Percentiles rank a stretch among this genome's conserved stretches.
Evolutionary conservation across 2,329 filamentous ascomycete species (phyloP).

Genomic region (Tolypocladium pustulatum): DNA sequence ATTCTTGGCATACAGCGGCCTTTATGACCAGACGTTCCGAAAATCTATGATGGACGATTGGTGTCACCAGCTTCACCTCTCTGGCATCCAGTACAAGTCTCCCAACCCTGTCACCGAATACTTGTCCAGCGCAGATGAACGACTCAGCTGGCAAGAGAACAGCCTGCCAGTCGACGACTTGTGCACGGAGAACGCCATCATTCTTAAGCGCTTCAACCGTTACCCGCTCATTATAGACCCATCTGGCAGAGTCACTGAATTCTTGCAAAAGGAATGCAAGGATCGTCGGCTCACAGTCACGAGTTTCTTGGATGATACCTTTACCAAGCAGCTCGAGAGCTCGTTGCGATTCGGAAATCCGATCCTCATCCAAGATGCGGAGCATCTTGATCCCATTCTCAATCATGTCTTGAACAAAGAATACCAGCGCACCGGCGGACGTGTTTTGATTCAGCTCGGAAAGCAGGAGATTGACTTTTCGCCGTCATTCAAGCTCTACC

Average conservation of each 20-base stretch:
- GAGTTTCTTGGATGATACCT: slow-evolving; percentile 95
- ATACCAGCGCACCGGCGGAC: slow-evolving; percentile 95
- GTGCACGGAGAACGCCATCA: slow-evolving; percentile 96
- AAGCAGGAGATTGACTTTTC: slow-evolving; percentile 99
- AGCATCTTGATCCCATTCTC: slow-evolving; percentile 91
- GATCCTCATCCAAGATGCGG: slow-evolving; percentile 95
- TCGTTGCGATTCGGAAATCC: slow-evolving; percentile 96
- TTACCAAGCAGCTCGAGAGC: slow-evolving; percentile 95
- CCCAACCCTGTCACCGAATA: slow-evolving; percentile 95
- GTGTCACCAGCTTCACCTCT: slow-evolving; percentile 84
- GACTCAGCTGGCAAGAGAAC: slow-evolving; percentile 90
- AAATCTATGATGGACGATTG: slow-evolving; percentile 98
- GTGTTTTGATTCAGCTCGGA: slow-evolving; percentile 94
- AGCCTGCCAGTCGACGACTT: slow-evolving; percentile 90
- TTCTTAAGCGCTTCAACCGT: slow-evolving; percentile 94
- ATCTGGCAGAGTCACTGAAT: slow-evolving; percentile 87
- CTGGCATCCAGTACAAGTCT: slow-evolving; percentile 86
- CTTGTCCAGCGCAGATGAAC: slow-evolving; percentile 89
- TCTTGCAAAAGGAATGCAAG: slow-evolving; percentile 88
- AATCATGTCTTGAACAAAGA: slow-evolving; percentile 99
- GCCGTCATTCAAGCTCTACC: slow-evolving; percentile 86
- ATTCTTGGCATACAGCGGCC: slow-evolving; percentile 91
- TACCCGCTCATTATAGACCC: slow-evolving; percentile 98
- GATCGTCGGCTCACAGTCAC: slow-evolving; percentile 90
- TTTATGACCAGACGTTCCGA: slow-evolving; percentile 96